Conservation (phyloP, 371 early-diverging fungal genomes). For the Entomophthora muscae region DNA sequence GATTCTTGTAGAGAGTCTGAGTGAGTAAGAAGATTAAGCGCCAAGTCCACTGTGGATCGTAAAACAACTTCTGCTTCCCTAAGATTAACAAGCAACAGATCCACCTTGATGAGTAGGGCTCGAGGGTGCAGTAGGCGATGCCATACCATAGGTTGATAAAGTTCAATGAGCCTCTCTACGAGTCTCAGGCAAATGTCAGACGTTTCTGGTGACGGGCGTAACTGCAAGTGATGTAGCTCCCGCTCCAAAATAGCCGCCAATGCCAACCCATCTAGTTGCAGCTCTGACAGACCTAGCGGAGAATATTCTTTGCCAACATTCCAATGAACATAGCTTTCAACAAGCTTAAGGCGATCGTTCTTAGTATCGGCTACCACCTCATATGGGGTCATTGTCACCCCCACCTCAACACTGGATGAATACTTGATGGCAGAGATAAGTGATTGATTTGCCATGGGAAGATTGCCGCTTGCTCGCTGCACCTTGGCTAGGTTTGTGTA, state of each 20-base stretch:
- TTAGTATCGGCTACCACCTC: background rate
- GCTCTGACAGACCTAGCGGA: background rate
- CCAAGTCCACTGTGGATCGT: background rate
- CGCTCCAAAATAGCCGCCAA: background rate
- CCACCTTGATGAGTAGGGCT: background rate
- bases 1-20: background rate
- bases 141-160: background rate
- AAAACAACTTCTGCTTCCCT: background rate
- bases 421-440: background rate
- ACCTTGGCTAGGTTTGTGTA: background rate
- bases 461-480: background rate
- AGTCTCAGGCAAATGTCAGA: background rate
- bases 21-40: background rate
- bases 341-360: background rate
- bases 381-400: background rate
- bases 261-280: background rate
- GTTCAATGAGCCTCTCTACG: background rate
- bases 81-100: background rate
- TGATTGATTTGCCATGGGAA: background rate
- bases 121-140: background rate
- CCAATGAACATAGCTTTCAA: background rate
- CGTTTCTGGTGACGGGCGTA: background rate
- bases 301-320: background rate
- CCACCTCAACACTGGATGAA: background rate
- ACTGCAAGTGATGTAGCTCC: background rate